Evolutionary conservation across 352 stramenopile species (phyloP), one percentile per base, ranked within the genome.

Genomic region (Pseudoperonospora humuli): DNA sequence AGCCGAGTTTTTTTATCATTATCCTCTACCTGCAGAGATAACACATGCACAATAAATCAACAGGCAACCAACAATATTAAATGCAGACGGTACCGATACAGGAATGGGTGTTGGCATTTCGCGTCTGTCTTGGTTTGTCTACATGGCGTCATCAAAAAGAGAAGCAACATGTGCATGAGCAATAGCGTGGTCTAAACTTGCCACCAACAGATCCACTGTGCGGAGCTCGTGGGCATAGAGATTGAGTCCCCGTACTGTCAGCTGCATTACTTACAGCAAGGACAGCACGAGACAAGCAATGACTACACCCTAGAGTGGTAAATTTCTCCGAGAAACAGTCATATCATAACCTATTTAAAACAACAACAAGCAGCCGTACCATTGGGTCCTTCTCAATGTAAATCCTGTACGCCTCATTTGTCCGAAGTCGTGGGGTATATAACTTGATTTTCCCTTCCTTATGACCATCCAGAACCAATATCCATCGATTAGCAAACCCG

Each of bases 301-400:
- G 50, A 60, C 19, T 21, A 64, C 34, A 61, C 42, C 44, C 38
- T 38, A 52, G 18, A 45, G 44, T 64, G 50, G 55, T 19, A 61
- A 29, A 20, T 49, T 40, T 57, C 50, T 51, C 32, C 43, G 52
- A 35, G 32, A 53, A 5, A 21, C 26, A 31, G 10, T 14, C 26
- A 32, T 15, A 9, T 32, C 26, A 50, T 20, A 32, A 39, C 7
- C 32, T 29, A n/a, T 33, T 11, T 20, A 24, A 32, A 20, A 31
- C 24, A 40, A 33, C 15, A 45, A 24, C 14, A 45, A 42, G 23
- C 28, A 47, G 14, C 46, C 67, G 56, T 67, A 79, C 77, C 57
- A 38, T 59, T 15, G 57, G 56, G 51, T 90, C 75, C 48, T 90
- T 90, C 49, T 87, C 72, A 28, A 90, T 84, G 67, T 90, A 90